Percentiles rank a stretch among this genome's conserved stretches.
Conservation (phyloP, 345 rosid genomes). For the Rhizophora apiculata region DNA sequence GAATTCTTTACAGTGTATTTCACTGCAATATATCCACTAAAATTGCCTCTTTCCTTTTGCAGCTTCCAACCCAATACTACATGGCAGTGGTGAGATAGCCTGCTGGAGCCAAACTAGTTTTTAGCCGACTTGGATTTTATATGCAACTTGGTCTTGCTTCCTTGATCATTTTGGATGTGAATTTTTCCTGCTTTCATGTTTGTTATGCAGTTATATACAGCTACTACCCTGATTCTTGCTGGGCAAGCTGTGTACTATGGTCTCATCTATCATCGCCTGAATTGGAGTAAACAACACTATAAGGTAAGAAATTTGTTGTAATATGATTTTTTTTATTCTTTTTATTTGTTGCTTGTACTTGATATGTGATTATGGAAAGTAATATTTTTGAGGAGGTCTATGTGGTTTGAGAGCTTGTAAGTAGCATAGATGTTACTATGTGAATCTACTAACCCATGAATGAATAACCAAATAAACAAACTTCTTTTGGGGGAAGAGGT, state of each 20-base stretch:
- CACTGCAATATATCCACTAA: slow-evolving; percentile 17
- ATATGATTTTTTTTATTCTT: not conserved
- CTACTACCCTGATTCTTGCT: slow-evolving; percentile 47
- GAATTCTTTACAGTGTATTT: not conserved
- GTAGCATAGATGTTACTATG: too few species aligned
- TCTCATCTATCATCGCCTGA: slow-evolving; percentile 51
- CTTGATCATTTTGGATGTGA: slow-evolving; percentile 1
- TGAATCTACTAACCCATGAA: too few species aligned
- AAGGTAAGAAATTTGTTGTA: slow-evolving; percentile 31
- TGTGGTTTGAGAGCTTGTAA: too few species aligned
- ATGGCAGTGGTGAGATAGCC: slow-evolving; percentile 59
- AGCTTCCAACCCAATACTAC: slow-evolving; percentile 88
- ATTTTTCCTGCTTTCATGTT: slow-evolving; percentile 16
- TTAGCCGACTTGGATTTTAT: not conserved
- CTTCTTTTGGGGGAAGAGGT: too few species aligned
- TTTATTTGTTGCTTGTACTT: not conserved
- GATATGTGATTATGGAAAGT: not conserved
- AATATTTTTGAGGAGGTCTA: too few species aligned
- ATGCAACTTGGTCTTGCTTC: not conserved
- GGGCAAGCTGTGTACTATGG: slow-evolving; percentile 67
- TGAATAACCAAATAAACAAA: too few species aligned
- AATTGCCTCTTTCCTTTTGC: slow-evolving; percentile 34
- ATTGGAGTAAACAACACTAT: slow-evolving; percentile 26
- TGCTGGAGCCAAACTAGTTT: not conserved
- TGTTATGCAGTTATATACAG: slow-evolving; percentile 55